Evolutionary conservation across 2,329 filamentous ascomycete genomes (phyloP).

Genomic region (Neonectria sp.): DNA sequence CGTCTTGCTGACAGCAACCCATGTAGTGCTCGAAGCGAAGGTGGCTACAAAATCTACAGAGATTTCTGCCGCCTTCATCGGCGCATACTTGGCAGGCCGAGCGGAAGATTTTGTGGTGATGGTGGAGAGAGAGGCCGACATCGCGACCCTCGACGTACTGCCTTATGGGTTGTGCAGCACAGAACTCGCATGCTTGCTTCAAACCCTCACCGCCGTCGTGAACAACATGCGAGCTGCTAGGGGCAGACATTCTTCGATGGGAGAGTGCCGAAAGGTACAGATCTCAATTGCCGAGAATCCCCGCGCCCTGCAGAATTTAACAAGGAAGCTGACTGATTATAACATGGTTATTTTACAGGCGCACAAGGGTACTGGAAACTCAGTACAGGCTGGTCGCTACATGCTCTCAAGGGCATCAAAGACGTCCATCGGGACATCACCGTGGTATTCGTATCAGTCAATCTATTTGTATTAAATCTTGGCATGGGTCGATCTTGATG

Average conservation of each 20-base stretch:
- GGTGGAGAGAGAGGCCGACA: too few species aligned
- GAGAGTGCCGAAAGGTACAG: not conserved
- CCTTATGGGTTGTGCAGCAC: too few species aligned
- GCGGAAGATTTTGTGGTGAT: too few species aligned
- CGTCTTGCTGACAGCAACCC: too few species aligned
- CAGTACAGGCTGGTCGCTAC: too few species aligned
- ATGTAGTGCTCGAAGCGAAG: too few species aligned
- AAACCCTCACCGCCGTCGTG: not conserved
- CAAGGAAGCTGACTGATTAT: not conserved
- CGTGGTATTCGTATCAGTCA: not conserved
- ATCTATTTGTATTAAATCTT: not conserved
- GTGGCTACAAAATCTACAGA: too few species aligned
- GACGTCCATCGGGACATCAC: not conserved
- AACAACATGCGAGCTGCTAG: not conserved
- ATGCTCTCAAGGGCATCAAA: not conserved
- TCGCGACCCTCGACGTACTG: too few species aligned
- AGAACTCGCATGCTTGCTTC: not conserved
- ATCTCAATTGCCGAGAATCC: not conserved
- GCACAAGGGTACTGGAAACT: too few species aligned
- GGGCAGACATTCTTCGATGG: not conserved
- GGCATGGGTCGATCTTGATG: not conserved
- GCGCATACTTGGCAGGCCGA: too few species aligned
- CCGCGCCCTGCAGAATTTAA: not conserved
- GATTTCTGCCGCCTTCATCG: too few species aligned
- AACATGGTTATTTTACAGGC: not conserved